phyloP scores from a whole-genome alignment of 1,284 basidiomycete genomes.

The Trichosporon ovoides region DNA sequence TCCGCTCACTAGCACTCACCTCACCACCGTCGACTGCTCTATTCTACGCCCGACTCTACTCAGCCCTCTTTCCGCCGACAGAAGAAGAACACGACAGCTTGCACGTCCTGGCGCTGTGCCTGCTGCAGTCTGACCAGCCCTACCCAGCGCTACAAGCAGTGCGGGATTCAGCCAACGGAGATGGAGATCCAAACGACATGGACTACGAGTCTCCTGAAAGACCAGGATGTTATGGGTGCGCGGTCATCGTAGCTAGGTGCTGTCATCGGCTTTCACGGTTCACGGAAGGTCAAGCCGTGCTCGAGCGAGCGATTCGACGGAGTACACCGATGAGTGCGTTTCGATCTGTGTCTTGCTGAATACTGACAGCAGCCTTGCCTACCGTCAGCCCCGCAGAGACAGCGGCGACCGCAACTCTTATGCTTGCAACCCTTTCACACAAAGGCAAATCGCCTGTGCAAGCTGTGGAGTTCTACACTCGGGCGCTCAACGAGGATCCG shows the following conservation, averaged over 20 bases:
- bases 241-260: constrained; percentile 71
- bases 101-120: constrained; percentile 73
- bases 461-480: constrained; percentile 66
- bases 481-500: constrained; percentile 68
- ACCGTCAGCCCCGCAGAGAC: constrained; percentile 26
- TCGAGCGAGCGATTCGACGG: constrained; percentile 36
- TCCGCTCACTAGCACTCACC: constrained; percentile 32
- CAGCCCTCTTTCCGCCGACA: constrained; percentile 32
- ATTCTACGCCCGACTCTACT: constrained; percentile 43
- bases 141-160: constrained; percentile 72
- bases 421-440: constrained; percentile 34
- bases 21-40: constrained; percentile 34
- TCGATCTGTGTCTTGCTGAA: neutral
- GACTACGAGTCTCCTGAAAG: constrained; percentile 33
- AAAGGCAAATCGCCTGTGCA: constrained; percentile 57
- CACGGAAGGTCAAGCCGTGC: constrained; percentile 41
- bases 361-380: constrained; percentile 25
- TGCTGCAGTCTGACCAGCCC: constrained; percentile 66
- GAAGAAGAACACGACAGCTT: constrained; percentile 67
- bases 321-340: constrained; percentile 33
- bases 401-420: constrained; percentile 29
- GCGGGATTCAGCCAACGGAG: constrained; percentile 49
- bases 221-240: constrained; percentile 61
- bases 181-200: constrained; percentile 36
- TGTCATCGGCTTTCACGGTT: constrained; percentile 63